Evolutionary conservation across 192 early-diverging fungal species (phyloP), one percentile per base, ranked within the genome.

Genomic region (Mortierella alpina): DNA sequence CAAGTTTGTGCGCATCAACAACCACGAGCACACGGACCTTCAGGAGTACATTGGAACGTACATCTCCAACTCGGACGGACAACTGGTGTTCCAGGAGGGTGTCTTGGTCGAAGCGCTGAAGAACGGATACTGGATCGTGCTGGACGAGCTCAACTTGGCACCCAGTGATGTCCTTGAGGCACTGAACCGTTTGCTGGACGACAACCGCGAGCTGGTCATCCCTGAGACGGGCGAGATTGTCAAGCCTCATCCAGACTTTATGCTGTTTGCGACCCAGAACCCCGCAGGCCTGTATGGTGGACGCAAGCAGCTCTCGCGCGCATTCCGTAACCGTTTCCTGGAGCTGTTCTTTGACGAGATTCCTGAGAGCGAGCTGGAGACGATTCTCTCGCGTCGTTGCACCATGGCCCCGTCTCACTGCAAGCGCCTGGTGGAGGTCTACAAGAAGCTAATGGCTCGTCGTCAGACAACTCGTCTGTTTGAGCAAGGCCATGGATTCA

Each of bases 211-310:
- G 85, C 87, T 99, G 48, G 87, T 96, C 5, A 94, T 99, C 52
- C 95, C 97, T 8, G 98, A 99, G 84, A 99, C 96, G 7, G 95
- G 97, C 65, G 94, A 97, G 85, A 79, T 93, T 41, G 92, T 99
- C 47, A 91, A 92, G 17, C 98, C 98, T 45, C 97, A 99, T 66
- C 93, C 93, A 51, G 88, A 95, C 69, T 99, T 99, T 82, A 96
- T 95, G 94, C 89, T 99, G 13, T 99, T 99, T 87, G 98, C 98
- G 31, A 99, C 98, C 20, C 98, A 99, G 83, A 99, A 99, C 81
- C 98, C 98, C 6, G 92, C 98, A n/a, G 97, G 97, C 7, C 84
- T 95, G 39, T 99, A 99, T 81, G 97, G 96, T 63, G 98, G 98
- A 11, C 93, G 98, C 55, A 98, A 99, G 82, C 92, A 92, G 46